Conservation (phyloP, 805 yeast species). For the Pichia gijzeniarum region DNA sequence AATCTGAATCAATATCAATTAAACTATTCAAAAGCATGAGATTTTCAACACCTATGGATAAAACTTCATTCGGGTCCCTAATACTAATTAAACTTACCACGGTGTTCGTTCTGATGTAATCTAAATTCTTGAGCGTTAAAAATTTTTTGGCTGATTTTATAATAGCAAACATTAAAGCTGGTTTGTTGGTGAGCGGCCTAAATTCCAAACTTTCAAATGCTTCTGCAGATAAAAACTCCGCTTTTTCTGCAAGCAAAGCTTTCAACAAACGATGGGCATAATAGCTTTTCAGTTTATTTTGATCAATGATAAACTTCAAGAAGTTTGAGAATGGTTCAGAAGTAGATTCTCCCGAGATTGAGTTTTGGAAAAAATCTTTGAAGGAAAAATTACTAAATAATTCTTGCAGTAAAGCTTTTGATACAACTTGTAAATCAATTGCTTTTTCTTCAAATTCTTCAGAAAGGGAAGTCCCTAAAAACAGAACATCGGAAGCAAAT, state of each 20-base stretch:
- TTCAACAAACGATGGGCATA: slow-evolving; percentile 34
- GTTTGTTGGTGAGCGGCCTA: slow-evolving; percentile 29
- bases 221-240: slow-evolving; percentile 22
- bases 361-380: neutral
- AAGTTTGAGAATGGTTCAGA: neutral
- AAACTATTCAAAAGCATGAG: slow-evolving; percentile 42
- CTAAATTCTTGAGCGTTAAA: slow-evolving; percentile 34
- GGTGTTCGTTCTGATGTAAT: slow-evolving; percentile 50
- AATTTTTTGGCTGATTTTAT: slow-evolving; percentile 32
- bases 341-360: neutral
- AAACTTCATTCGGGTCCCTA: slow-evolving; percentile 33
- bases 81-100: slow-evolving; percentile 62
- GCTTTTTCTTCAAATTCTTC: slow-evolving; percentile 7
- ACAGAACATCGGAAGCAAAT: slow-evolving; percentile 18
- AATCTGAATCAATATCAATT: slow-evolving; percentile 31
- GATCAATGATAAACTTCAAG: neutral
- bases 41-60: slow-evolving; percentile 38
- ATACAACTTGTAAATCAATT: slow-evolving; percentile 10
- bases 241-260: slow-evolving; percentile 24
- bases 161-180: slow-evolving; percentile 32
- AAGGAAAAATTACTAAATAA: neutral
- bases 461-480: slow-evolving; percentile 2
- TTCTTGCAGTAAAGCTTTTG: neutral
- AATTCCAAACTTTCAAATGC: slow-evolving; percentile 25
- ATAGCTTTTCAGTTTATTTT: slow-evolving; percentile 13